Conservation (phyloP, 2,329 filamentous ascomycete species). For the Periconia sp. region DNA sequence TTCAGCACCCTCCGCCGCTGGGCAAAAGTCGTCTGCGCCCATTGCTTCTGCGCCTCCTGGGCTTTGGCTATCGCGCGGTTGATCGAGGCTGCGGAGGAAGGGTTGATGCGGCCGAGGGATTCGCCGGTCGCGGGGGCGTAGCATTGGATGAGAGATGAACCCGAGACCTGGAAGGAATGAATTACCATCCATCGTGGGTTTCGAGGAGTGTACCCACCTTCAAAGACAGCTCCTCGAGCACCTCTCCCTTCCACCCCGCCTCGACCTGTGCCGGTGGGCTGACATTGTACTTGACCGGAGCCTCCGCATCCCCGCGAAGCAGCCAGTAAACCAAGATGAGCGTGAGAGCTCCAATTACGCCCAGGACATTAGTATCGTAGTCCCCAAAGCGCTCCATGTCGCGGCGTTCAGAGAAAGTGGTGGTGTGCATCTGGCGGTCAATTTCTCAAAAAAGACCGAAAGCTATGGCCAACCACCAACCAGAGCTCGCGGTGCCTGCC, state of each 20-base stretch:
- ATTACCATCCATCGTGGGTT: neutral
- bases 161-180: slow-evolving; percentile 55
- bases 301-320: slow-evolving; percentile 42
- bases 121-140: slow-evolving; percentile 90
- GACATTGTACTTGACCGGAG: slow-evolving; percentile 65
- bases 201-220: slow-evolving; percentile 52
- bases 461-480: too few relatives aligned
- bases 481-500: too few relatives aligned
- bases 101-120: slow-evolving; percentile 78
- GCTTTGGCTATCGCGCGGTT: slow-evolving; percentile 79
- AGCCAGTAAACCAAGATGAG: slow-evolving; percentile 19
- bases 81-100: slow-evolving; percentile 76
- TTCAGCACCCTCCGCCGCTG: slow-evolving; percentile 80
- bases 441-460: too few relatives aligned
- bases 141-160: slow-evolving; percentile 75
- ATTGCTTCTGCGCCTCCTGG: slow-evolving; percentile 74
- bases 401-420: slow-evolving; percentile 6
- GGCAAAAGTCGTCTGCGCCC: slow-evolving; percentile 78
- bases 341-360: slow-evolving; percentile 26
- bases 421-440: too few relatives aligned
- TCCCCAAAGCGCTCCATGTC: slow-evolving; percentile 37
- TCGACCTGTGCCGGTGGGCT: slow-evolving; percentile 66
- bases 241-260: slow-evolving; percentile 58
- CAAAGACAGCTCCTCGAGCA: slow-evolving; percentile 66
- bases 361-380: slow-evolving; percentile 25